Conservation (phyloP, 2,329 filamentous ascomycete genomes). For the Aspergillus sp. region DNA sequence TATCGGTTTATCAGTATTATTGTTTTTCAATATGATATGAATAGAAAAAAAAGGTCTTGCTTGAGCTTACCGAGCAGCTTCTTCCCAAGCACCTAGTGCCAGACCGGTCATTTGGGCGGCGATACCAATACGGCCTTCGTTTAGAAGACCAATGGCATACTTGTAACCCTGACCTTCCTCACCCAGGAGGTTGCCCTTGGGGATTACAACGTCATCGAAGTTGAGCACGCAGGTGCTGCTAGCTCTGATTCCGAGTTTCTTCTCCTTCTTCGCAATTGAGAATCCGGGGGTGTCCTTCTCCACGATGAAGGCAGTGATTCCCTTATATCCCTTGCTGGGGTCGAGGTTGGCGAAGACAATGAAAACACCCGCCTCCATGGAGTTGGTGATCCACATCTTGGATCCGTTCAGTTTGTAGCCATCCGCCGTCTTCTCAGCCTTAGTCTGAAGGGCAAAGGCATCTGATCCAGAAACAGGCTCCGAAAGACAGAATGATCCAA, state of each 20-base stretch:
- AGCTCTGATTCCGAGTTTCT: constrained; percentile 96
- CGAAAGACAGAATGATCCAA: constrained; percentile 88
- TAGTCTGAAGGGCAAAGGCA: constrained; percentile 91
- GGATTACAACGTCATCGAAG: constrained; percentile 93
- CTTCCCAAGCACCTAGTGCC: constrained; percentile 90
- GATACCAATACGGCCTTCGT: constrained; percentile 96
- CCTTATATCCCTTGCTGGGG: constrained; percentile 89
- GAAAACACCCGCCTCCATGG: constrained; percentile 89
- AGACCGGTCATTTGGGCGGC: constrained; percentile 98
- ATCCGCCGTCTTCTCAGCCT: constrained; percentile 76
- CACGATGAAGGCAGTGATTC: constrained; percentile 92
- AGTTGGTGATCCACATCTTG: constrained; percentile 99
- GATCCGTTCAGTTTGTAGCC: constrained; percentile 85
- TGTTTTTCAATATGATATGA: not conserved
- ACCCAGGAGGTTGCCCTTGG: constrained; percentile 83
- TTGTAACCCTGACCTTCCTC: constrained; percentile 93
- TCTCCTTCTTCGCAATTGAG: constrained; percentile 98
- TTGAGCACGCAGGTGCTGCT: constrained; percentile 96
- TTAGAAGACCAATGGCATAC: constrained; percentile 90
- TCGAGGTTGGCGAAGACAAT: constrained; percentile 98
- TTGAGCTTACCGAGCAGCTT: constrained; percentile 69
- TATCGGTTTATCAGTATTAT: constrained; percentile 28
- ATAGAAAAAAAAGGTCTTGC: not conserved
- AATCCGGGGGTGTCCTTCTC: constrained; percentile 89
- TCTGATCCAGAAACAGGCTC: constrained; percentile 93